Base-by-base conservation (phyloP, 148 eudicot species). In the Euryodendron excelsum region DNA sequence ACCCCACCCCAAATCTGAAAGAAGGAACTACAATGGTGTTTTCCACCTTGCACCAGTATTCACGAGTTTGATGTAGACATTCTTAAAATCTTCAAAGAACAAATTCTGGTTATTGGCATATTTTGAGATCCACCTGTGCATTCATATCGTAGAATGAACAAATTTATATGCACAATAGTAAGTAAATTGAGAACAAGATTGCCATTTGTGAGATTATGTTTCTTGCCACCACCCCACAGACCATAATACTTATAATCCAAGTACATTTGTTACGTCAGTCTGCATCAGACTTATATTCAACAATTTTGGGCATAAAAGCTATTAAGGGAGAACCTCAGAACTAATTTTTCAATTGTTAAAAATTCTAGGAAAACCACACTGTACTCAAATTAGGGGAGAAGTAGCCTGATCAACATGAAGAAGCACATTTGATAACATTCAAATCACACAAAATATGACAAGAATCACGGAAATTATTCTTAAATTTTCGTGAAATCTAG, bases 11-110 rank as follows among this genome's bases (percentile, higher is more conserved):
- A 11, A 18, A 65, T 33, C 45, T 39, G 34, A 36, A 65, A 65
- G 12, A 66, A 65, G n/a, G 36, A 72, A 20, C 68, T 82, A 78
- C 72, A 36, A 79, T 47, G 75, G 63, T 71, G 77, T 79, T 78
- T 84, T 86, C 98, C 99, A 96, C 74, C 77, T 87, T 31, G 97
- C 99, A 61, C 99, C 99, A 18, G 88, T 85, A 81, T 96, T 86
- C 53, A 92, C 94, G 41, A 96, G 94, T 83, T 96, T 96, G 85
- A 85, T 84, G 73, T 93, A 96, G 66, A 87, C 98, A 74, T 89
- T 87, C 93, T 85, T 89, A 74, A 96, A 96, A 87, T 96, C 97
- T 73, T 89, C 82, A 61, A 93, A 93, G 76, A 96, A 96, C 75
- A 83, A 23, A 73, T 86, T 73, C 83, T 96, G 85, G 78, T 96